Conservation (phyloP, 2,329 filamentous ascomycete species). For the Aureobasidium sp. region DNA sequence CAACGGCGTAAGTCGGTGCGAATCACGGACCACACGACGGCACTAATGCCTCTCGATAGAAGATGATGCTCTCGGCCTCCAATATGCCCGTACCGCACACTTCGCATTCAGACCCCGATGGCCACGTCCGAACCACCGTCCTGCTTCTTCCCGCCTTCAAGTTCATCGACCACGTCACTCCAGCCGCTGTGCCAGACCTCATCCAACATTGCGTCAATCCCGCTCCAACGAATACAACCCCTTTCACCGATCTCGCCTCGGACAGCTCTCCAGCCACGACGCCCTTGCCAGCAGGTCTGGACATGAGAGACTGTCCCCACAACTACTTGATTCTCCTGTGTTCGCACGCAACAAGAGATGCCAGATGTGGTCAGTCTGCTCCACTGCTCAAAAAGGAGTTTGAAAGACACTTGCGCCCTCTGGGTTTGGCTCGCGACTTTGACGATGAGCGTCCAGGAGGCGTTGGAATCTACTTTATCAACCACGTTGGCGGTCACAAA, state of each 20-base stretch:
- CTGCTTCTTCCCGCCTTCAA: constrained; percentile 80
- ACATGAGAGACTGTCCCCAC: constrained; percentile 65
- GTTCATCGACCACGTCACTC: constrained; percentile 74
- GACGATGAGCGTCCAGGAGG: constrained; percentile 84
- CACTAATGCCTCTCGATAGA: constrained; percentile 25
- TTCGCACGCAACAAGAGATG: constrained; percentile 88
- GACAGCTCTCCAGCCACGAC: constrained; percentile 3
- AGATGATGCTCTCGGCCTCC: constrained; percentile 82
- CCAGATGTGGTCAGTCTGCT: constrained; percentile 86
- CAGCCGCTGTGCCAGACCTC: constrained; percentile 60
- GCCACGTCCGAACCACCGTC: constrained; percentile 59
- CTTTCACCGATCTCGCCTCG: constrained; percentile 33
- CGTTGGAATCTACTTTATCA: constrained; percentile 93
- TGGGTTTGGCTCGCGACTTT: constrained; percentile 77
- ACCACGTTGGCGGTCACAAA: constrained; percentile 93
- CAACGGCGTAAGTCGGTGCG: constrained; percentile 52
- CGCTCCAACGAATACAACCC: constrained; percentile 64
- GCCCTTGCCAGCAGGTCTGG: constrained; percentile 33
- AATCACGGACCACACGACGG: background rate
- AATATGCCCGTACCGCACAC: constrained; percentile 76
- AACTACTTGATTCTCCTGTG: constrained; percentile 83
- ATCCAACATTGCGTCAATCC: constrained; percentile 61
- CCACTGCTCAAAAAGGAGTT: constrained; percentile 83
- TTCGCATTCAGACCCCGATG: constrained; percentile 48
- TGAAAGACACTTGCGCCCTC: constrained; percentile 74